Conservation (phyloP, 345 rosid species). For the Rhizophora apiculata region DNA sequence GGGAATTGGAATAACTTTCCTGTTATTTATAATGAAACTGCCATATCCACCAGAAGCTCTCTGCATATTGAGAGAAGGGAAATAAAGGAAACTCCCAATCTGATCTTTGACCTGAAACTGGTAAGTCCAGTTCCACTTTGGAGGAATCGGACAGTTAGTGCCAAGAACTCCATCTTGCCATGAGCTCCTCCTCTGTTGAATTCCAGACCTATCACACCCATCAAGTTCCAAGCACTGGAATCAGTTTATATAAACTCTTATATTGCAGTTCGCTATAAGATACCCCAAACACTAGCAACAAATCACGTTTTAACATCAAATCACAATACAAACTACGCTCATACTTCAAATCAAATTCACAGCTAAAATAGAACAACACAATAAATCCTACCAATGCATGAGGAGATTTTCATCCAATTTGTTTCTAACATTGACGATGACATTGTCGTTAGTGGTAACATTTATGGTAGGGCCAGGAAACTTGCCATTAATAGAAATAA, state of each 20-base stretch:
- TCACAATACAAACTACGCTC: not conserved
- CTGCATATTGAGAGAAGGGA: conserved; percentile 92
- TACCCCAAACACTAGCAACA: not conserved
- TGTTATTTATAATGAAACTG: conserved; percentile 71
- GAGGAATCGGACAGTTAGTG: conserved; percentile 95
- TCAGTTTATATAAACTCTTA: not conserved
- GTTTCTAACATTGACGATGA: conserved; percentile 82
- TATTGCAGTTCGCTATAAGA: not conserved
- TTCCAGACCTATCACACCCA: conserved; percentile 59
- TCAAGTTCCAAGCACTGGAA: conserved; percentile 2
- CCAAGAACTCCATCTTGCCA: conserved; percentile 99
- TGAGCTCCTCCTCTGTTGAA: conserved; percentile 91
- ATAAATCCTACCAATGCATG: conserved; percentile 63
- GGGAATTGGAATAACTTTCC: conserved; percentile 74
- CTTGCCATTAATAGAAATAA: conserved; percentile 85
- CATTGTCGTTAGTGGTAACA: conserved; percentile 84
- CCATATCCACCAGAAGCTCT: conserved; percentile 96
- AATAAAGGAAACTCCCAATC: conserved; percentile 96
- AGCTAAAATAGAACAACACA: conserved; percentile 1
- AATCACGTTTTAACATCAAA: not conserved
- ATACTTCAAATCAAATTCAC: not conserved
- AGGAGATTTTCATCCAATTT: conserved; percentile 82
- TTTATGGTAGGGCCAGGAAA: conserved; percentile 92
- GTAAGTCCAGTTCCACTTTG: conserved; percentile 99
- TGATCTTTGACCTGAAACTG: conserved; percentile 99